Evolutionary conservation across 352 stramenopile species (phyloP).

Genomic region (Phytophthora kernoviae): DNA sequence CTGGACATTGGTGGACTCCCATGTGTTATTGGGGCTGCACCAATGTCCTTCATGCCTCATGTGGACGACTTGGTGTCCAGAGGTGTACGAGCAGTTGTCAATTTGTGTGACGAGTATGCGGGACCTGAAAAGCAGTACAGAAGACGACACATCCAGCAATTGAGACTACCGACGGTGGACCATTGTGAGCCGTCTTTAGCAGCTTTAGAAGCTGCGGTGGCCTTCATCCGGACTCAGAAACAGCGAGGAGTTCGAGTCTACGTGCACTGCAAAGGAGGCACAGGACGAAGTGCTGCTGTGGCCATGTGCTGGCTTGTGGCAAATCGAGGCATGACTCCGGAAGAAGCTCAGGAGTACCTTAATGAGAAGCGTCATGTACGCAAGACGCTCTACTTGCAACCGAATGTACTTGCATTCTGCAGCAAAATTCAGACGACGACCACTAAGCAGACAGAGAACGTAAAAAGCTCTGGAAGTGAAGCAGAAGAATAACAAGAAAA

Average conservation of each 20-base stretch:
- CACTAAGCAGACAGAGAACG: constrained; percentile 11
- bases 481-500: constrained; percentile 22
- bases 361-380: constrained; percentile 90
- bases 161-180: constrained; percentile 92
- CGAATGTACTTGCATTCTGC: constrained; percentile 85
- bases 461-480: constrained; percentile 5
- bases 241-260: constrained; percentile 91
- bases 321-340: constrained; percentile 67
- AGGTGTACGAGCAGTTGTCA: constrained; percentile 92
- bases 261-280: constrained; percentile 96
- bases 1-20: constrained; percentile 91
- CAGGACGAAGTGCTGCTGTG: constrained; percentile 92
- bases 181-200: constrained; percentile 80
- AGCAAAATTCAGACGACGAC: constrained; percentile 42
- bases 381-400: constrained; percentile 88
- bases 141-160: constrained; percentile 86
- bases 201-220: constrained; percentile 74
- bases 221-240: constrained; percentile 91
- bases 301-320: constrained; percentile 92
- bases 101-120: constrained; percentile 96
- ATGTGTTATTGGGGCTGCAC: constrained; percentile 92
- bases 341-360: constrained; percentile 89
- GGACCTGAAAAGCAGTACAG: constrained; percentile 90
- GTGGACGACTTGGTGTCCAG: constrained; percentile 79
- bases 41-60: constrained; percentile 90